These are phyloP conservation scores for Leishmania aethiopica DNA, from an alignment of 208 protist genomes.

Conservation along the genomic window DNA sequence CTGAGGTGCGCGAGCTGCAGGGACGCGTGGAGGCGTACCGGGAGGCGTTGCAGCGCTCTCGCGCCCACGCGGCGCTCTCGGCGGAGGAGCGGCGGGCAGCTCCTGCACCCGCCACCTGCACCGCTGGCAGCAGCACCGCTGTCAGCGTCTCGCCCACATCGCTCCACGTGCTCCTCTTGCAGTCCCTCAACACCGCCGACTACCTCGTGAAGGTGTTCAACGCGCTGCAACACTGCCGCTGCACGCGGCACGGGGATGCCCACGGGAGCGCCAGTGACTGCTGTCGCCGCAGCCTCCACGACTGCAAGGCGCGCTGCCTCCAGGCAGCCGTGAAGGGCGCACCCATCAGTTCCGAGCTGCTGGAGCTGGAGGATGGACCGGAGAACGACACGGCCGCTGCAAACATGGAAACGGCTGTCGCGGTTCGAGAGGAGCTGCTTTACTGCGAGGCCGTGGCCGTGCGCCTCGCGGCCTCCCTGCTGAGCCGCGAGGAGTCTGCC, in stretches of 20 bases:
- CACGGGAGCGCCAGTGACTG: slow-evolving; percentile 1
- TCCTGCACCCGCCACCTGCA: neutral
- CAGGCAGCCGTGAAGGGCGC: slow-evolving; percentile 55
- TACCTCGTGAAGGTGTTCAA: slow-evolving; percentile 82
- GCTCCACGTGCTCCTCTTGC: slow-evolving; percentile 41
- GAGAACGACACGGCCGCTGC: slow-evolving; percentile 31
- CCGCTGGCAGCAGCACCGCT: neutral
- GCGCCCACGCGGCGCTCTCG: neutral
- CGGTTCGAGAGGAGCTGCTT: slow-evolving; percentile 61
- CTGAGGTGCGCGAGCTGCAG: slow-evolving; percentile 42
- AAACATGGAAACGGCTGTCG: slow-evolving; percentile 37
- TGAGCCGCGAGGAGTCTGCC: slow-evolving; percentile 5
- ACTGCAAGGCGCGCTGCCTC: slow-evolving; percentile 56
- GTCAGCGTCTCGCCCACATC: slow-evolving; percentile 18
- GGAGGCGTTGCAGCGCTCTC: slow-evolving; percentile 32
- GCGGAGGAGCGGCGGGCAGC: neutral
- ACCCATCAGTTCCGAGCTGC: slow-evolving; percentile 24
- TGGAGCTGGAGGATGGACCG: slow-evolving; percentile 25
- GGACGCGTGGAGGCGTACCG: slow-evolving; percentile 58
- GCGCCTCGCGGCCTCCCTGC: slow-evolving; percentile 26
- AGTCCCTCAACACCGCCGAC: slow-evolving; percentile 47
- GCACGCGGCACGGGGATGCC: slow-evolving; percentile 19
- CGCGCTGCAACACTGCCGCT: slow-evolving; percentile 62
- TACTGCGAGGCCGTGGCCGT: slow-evolving; percentile 65
- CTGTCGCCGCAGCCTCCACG: slow-evolving; percentile 38